Conservation (phyloP, 1,139 yeast genomes). For the Geotrichum phurueaensis region DNA sequence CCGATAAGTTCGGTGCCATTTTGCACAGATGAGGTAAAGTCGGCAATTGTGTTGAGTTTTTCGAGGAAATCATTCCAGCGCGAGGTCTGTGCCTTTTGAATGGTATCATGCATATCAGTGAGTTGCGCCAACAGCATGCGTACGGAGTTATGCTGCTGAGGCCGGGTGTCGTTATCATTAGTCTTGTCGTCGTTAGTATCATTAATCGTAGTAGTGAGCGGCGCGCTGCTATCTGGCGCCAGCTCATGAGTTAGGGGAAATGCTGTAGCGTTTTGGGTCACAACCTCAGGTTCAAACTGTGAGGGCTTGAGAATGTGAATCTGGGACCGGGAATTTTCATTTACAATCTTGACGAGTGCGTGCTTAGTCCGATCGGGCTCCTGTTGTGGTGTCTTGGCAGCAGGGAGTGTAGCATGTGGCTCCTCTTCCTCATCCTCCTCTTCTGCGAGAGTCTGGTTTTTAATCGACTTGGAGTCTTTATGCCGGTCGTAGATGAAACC, state of each 20-base stretch:
- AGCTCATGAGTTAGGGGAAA: constrained; percentile 1
- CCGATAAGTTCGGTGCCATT: constrained; percentile 39
- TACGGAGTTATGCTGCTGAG: constrained; percentile 24
- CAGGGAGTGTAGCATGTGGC: background rate
- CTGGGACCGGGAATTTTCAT: constrained; percentile 1
- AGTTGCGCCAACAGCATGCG: constrained; percentile 34
- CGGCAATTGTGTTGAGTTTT: constrained; percentile 23
- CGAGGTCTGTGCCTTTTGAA: constrained; percentile 31
- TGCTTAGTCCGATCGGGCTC: background rate
- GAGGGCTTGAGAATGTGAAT: constrained; percentile 7
- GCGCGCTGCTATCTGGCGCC: background rate
- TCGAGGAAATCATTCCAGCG: constrained; percentile 36
- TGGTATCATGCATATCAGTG: constrained; percentile 32
- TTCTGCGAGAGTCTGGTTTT: background rate
- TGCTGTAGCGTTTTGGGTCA: constrained; percentile 14
- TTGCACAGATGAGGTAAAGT: background rate
- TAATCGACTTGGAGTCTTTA: constrained; percentile 1
- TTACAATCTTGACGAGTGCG: constrained; percentile 5
- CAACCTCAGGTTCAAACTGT: constrained; percentile 12
- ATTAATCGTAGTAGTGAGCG: background rate
- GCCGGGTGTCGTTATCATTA: background rate
- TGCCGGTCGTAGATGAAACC: constrained; percentile 42
- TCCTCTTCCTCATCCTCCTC: background rate
- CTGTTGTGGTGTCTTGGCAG: background rate
- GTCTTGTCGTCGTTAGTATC: background rate